Evolutionary conservation across 495 filamentous ascomycete species (phyloP).

Genomic region (Aspergillus cavernicola): DNA sequence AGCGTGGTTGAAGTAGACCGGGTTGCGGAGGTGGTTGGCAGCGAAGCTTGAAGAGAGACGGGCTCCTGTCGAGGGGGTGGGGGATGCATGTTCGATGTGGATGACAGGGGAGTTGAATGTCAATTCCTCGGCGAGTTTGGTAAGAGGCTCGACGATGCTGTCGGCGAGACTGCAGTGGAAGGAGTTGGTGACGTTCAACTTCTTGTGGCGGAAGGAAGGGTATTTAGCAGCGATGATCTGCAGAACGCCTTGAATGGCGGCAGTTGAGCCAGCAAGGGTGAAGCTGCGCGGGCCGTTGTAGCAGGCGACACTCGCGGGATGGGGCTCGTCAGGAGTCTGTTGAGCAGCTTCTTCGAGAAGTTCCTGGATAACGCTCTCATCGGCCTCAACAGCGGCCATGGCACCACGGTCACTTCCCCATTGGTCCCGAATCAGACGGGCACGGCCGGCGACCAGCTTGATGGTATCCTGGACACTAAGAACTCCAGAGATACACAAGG

Average conservation of each 20-base stretch:
- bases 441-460: slow-evolving; percentile 38
- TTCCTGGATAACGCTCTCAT: slow-evolving; percentile 19
- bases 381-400: slow-evolving; percentile 47
- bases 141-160: slow-evolving; percentile 26
- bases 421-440: slow-evolving; percentile 32
- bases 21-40: slow-evolving; percentile 41
- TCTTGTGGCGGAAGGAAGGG: slow-evolving; percentile 31
- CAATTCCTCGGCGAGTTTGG: slow-evolving; percentile 20
- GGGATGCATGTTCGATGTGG: slow-evolving; percentile 24
- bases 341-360: slow-evolving; percentile 3
- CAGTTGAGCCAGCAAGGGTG: slow-evolving; percentile 39
- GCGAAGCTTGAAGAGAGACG: slow-evolving; percentile 37
- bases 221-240: background rate
- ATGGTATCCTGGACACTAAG: slow-evolving; percentile 34
- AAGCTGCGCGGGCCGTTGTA: slow-evolving; percentile 34
- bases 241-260: slow-evolving; percentile 25
- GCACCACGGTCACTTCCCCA: slow-evolving; percentile 46
- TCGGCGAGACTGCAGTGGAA: slow-evolving; percentile 49
- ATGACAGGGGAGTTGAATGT: slow-evolving; percentile 31
- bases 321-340: background rate
- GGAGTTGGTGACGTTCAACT: slow-evolving; percentile 45
- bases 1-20: slow-evolving; percentile 49
- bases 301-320: slow-evolving; percentile 6
- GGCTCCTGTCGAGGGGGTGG: slow-evolving; percentile 28
- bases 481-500: slow-evolving; percentile 30